A percentile compares a stretch with the other conserved stretches of the same genome.
Evolutionary conservation across 768 basidiomycete species (phyloP).

Genomic region (Lentinula sp.): DNA sequence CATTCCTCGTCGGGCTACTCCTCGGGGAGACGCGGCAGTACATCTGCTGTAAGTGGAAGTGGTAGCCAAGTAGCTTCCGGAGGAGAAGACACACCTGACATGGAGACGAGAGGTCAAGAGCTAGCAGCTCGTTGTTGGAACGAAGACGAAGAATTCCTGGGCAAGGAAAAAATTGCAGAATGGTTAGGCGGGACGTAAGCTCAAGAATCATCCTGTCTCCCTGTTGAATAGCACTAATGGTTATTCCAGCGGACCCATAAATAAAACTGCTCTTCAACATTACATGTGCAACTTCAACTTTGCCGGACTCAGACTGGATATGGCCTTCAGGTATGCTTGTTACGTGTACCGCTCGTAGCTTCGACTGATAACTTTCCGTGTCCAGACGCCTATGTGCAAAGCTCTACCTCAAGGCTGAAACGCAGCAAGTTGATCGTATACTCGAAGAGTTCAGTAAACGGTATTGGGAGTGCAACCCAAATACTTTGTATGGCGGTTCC

Average conservation of each 20-base stretch:
- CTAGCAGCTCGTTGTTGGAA: conserved; percentile 77
- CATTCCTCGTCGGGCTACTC: conserved; percentile 33
- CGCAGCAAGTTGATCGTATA: conserved; percentile 96
- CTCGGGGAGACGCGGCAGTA: conserved; percentile 12
- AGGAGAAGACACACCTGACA: conserved; percentile 47
- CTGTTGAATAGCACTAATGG: not conserved
- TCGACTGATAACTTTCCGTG: not conserved
- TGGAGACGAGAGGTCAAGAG: conserved; percentile 61
- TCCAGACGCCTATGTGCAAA: conserved; percentile 82
- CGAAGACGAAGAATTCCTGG: conserved; percentile 79
- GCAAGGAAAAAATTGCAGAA: conserved; percentile 91
- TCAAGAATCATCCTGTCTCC: not conserved
- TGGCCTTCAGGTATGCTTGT: conserved; percentile 72
- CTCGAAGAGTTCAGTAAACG: conserved; percentile 85
- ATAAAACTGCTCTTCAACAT: conserved; percentile 65
- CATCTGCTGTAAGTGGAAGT: not conserved
- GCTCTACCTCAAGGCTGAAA: conserved; percentile 91
- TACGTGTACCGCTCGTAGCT: not conserved
- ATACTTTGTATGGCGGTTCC: conserved; percentile 72
- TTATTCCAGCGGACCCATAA: conserved; percentile 58
- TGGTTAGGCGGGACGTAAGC: conserved; percentile 93
- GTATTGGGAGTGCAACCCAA: conserved; percentile 90
- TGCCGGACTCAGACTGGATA: conserved; percentile 69
- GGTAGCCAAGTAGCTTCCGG: conserved; percentile 29
- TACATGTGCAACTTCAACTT: conserved; percentile 94